Percentiles rank a stretch among this genome's conserved stretches.
Conservation (phyloP, 495 filamentous ascomycete species). For the Penicillium cinerascens region DNA sequence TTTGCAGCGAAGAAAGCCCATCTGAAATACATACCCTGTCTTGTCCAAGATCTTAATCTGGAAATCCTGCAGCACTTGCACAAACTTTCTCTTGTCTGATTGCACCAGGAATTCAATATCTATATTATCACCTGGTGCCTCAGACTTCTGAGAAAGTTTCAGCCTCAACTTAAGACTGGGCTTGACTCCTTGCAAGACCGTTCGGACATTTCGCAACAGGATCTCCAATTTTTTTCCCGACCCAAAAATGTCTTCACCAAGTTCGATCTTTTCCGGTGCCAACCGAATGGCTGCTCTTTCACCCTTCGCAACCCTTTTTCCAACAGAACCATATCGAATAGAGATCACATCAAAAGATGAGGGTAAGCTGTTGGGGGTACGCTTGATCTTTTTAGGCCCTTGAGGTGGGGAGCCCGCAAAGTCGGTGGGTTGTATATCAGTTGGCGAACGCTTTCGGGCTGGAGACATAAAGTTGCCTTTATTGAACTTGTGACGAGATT, state of each 20-base stretch:
- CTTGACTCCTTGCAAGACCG: conserved; percentile 16
- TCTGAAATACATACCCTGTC: conserved; percentile 15
- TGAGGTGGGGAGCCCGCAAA: conserved; percentile 18
- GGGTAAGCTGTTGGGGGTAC: conserved; percentile 7
- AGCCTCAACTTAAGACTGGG: conserved; percentile 36
- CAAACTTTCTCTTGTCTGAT: conserved; percentile 20
- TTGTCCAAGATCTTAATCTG: conserved; percentile 16
- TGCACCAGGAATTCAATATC: conserved; percentile 36
- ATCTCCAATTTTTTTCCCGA: conserved; percentile 5
- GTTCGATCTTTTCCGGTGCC: conserved; percentile 4
- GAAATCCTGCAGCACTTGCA: conserved; percentile 7
- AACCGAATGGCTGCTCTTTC: conserved; percentile 12
- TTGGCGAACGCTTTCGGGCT: conserved; percentile 23
- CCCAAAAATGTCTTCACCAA: conserved; percentile 3
- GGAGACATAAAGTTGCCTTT: neutral
- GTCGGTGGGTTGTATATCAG: conserved; percentile 31
- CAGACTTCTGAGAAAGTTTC: conserved; percentile 21
- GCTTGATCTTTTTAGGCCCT: conserved; percentile 17
- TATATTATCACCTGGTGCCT: conserved; percentile 17
- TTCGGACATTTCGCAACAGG: conserved; percentile 19
- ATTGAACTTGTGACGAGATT: conserved; percentile 3
- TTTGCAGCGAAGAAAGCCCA: neutral
- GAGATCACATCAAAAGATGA: conserved; percentile 2
- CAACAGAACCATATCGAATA: conserved; percentile 22
- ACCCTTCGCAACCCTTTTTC: conserved; percentile 5